phyloP scores from a whole-genome alignment of 1,284 basidiomycete species.

The Ganoderma multipileum region DNA sequence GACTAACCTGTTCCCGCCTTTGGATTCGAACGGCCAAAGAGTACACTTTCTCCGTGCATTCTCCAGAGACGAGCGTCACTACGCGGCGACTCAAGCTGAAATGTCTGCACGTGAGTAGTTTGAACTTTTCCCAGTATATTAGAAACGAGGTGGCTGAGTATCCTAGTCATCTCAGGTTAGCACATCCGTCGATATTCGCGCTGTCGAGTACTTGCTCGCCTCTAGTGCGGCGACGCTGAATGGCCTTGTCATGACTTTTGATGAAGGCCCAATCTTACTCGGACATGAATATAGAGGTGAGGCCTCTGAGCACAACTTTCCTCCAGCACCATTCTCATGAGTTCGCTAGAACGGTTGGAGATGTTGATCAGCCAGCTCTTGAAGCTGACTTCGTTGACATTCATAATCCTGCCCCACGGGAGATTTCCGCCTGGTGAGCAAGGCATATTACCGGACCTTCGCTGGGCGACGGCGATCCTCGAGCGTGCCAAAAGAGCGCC shows the following conservation, averaged over 20 bases:
- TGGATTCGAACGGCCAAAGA: not conserved
- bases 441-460: not conserved
- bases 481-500: not conserved
- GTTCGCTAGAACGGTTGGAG: not conserved
- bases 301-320: too few relatives aligned
- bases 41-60: not conserved
- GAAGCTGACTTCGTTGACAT: not conserved
- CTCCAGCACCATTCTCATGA: not conserved
- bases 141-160: not conserved
- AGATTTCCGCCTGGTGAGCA: not conserved
- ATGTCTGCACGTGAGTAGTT: not conserved
- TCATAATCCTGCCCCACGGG: not conserved
- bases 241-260: not conserved
- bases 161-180: not conserved
- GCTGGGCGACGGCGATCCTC: not conserved
- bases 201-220: not conserved
- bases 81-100: not conserved
- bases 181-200: not conserved
- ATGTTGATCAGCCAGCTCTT: not conserved
- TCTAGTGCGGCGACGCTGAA: not conserved
- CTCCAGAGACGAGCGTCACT: not conserved
- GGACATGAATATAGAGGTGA: not conserved
- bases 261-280: not conserved
- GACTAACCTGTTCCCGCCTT: not conserved
- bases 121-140: not conserved